Percentiles rank a stretch among this genome's conserved stretches.
These are phyloP conservation scores for Chlamydomonas sphaeroides DNA, from an alignment of 139 green algal genomes.

Conservation along the genomic window DNA sequence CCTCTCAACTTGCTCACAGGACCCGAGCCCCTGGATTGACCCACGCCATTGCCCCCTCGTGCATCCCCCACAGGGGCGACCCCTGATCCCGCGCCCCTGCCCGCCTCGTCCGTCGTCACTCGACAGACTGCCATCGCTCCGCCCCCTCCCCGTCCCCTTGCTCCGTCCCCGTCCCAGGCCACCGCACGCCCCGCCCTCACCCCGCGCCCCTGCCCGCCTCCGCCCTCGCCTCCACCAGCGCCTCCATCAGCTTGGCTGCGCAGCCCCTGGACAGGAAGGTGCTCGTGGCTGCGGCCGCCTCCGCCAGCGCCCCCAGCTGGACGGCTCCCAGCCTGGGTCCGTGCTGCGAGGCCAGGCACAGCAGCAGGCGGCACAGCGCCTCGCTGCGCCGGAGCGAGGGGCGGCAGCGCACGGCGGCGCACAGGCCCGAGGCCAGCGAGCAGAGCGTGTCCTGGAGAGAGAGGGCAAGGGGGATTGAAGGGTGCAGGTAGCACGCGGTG, in stretches of 20 bases:
- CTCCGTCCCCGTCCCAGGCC: no score
- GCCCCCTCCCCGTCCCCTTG: no score
- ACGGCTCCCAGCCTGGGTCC: neutral
- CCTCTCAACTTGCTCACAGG: no score
- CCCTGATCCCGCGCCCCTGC: no score
- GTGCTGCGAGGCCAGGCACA: neutral
- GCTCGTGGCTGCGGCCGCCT: neutral
- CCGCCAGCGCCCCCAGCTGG: neutral
- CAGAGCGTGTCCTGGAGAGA: neutral
- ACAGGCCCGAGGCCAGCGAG: neutral
- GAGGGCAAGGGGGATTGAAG: neutral
- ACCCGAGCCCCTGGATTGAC: no score
- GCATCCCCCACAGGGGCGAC: no score
- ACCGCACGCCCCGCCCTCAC: no score
- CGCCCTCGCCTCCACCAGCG: no score
- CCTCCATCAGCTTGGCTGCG: neutral
- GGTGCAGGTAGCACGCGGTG: neutral
- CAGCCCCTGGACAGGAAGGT: constrained; percentile 20
- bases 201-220: no score
- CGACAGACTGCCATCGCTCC: no score
- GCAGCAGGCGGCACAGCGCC: constrained; percentile 23
- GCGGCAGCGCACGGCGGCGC: neutral
- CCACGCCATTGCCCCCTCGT: no score
- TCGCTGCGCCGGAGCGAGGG: neutral
- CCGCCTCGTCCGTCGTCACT: no score